Evolutionary conservation across 441 rosid species (phyloP).

Genomic region (Pelargonium cotyledonis): DNA sequence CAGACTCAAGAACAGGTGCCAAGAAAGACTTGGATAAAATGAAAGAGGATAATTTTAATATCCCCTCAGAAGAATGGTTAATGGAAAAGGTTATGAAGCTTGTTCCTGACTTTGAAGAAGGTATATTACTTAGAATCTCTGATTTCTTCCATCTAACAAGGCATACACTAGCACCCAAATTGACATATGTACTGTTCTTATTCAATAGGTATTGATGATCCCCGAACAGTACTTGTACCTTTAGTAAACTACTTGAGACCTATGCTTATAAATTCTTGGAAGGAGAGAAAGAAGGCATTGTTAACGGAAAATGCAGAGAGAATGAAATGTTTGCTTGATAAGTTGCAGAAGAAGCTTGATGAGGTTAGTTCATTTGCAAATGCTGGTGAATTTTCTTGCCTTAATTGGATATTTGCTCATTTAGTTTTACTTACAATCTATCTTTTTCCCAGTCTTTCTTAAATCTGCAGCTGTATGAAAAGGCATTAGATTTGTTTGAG

Average conservation of each 20-base stretch:
- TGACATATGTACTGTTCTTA: conserved; percentile 22
- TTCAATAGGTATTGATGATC: conserved; percentile 62
- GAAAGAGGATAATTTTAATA: conserved; percentile 48
- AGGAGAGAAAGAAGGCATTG: conserved; percentile 76
- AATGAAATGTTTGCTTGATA: conserved; percentile 66
- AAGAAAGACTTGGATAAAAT: conserved; percentile 47
- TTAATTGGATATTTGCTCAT: not conserved
- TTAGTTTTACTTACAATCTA: conserved; percentile 2
- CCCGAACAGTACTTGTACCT: conserved; percentile 48
- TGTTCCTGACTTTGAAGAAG: conserved; percentile 81
- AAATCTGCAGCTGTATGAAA: conserved; percentile 87
- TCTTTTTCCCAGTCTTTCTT: conserved; percentile 61
- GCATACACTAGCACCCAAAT: conserved; percentile 7
- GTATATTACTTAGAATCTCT: conserved; percentile 28
- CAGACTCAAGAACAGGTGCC: conserved; percentile 54
- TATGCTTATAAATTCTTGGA: conserved; percentile 62
- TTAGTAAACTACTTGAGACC: conserved; percentile 70
- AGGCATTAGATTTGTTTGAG: conserved; percentile 81
- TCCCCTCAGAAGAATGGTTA: conserved; percentile 79
- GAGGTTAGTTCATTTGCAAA: conserved; percentile 48
- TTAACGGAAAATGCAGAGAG: conserved; percentile 82
- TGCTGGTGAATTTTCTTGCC: conserved; percentile 16
- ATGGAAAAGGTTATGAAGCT: conserved; percentile 49
- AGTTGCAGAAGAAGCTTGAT: conserved; percentile 82
- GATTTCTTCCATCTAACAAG: conserved; percentile 3